Conservation (phyloP, 169 alveolate species). For the Cryptosporidium baileyi region DNA sequence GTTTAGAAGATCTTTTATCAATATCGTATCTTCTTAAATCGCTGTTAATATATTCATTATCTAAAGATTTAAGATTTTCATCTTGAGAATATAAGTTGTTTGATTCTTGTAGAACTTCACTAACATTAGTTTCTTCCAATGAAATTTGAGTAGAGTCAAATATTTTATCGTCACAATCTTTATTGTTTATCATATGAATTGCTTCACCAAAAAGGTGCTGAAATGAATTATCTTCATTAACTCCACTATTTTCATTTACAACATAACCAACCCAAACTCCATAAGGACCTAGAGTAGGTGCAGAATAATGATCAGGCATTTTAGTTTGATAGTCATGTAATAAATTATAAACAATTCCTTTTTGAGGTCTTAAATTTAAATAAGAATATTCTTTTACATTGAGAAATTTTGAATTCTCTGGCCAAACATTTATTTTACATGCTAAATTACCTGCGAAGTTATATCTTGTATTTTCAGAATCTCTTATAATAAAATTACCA, state of each 20-base stretch:
- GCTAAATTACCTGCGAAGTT: slow-evolving; percentile 38
- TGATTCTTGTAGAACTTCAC: neutral
- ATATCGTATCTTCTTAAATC: slow-evolving; percentile 18
- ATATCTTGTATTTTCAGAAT: neutral
- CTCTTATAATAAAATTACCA: neutral
- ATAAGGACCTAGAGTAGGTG: slow-evolving; percentile 68
- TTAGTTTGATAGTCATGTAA: slow-evolving; percentile 47
- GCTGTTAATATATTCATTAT: neutral
- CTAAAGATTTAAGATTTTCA: neutral
- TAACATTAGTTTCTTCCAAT: neutral
- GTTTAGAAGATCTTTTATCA: slow-evolving; percentile 17
- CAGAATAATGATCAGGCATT: slow-evolving; percentile 67
- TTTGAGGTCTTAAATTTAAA: slow-evolving; percentile 63
- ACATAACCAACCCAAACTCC: slow-evolving; percentile 57
- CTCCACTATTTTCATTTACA: neutral
- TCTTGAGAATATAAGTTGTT: neutral
- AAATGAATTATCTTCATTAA: neutral
- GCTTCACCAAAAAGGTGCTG: neutral
- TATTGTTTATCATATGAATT: neutral
- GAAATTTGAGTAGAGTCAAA: neutral
- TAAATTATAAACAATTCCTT: slow-evolving; percentile 55
- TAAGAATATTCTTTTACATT: slow-evolving; percentile 34
- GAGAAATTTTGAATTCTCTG: slow-evolving; percentile 42
- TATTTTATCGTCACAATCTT: neutral
- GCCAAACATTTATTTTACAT: slow-evolving; percentile 44